Base-by-base conservation (phyloP, 2,329 filamentous ascomycete genomes). In the Venturia carpophila region DNA sequence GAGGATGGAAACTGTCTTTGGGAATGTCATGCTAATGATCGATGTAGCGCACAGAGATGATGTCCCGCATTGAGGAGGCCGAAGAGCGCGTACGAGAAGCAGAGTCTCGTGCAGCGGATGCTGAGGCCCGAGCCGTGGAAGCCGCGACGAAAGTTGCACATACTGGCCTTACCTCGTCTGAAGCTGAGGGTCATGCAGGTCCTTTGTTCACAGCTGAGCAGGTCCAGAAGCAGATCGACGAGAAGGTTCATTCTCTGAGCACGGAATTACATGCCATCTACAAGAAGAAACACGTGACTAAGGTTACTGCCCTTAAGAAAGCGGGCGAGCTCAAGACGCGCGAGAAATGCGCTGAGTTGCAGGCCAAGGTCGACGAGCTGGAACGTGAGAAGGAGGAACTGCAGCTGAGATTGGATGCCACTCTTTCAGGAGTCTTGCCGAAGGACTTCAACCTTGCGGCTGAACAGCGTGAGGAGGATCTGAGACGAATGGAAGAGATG, bases 251-350 rank as follows among this genome's bases (percentile, higher is more conserved):
- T 60, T 77, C 79, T 21, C 76, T 82, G 13, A 78, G 77, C n/a
- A 85, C 91, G 39, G 94, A 99, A 73, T 83, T 99, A 49, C 94
- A 99, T 74, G 83, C 88, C 0, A 83, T 96, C 13, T 99, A 99
- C 83, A 97, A 97, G 79, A 87, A 89, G 73, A 99, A 99, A 79
- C 94, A 99, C 75, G 93, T 97, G 79, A 91, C 88, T 68, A 99
- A 99, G 79, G 93, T 97, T 56, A 85, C 90, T 0, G 93, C 92
- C 4, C 82, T 99, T 69, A 97, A 87, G 74, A 85, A 87, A 71
- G 85, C 83, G 72, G 87, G 97, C 77, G 91, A 97, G 75, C 84
- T 84, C 60, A 87, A 93, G 64, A 94, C 91, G 84, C 91, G 96
- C 76, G 95, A 95, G 81, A 90, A 89, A 72, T 85, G 93, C 65